Base-by-base conservation (phyloP, 2,329 filamentous ascomycete genomes). In the Sporothrix variecibatus region DNA sequence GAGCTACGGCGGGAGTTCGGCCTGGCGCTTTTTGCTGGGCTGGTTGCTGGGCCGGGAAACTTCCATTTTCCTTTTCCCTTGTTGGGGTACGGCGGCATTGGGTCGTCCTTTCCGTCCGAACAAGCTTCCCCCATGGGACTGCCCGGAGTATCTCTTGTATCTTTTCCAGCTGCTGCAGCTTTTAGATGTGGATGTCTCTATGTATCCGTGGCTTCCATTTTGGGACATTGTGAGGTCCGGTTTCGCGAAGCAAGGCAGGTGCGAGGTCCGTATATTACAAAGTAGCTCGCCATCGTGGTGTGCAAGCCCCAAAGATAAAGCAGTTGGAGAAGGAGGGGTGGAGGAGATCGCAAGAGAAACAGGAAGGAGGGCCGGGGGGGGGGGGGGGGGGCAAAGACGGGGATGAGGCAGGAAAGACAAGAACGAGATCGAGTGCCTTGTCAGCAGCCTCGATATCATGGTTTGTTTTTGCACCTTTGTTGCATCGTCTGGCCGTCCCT, bases 31-130 rank as follows among this genome's bases (percentile, higher is more conserved):
- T 43, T 43, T 43, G 43, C 43, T 49, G 15, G 12, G 15, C 62
- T 51, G 43, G 15, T 20, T 68, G 65, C 65, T 68, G 65, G 43
- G 65, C 43, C 65, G 65, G 65, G 65, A 51, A 67, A 51, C 65
- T 15, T 49, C 17, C 23, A 68, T 51, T 68, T 51, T n/a, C 64
- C 26, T n/a, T 68, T 46, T 46, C 12, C 64, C 40, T 51, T 11
- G 26, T 49, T 31, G 40, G 43, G 65, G n/a, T 8, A 34, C 65
- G 26, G 65, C 65, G 65, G 62, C 38, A 68, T 68, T 68, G 43
- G 65, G 65, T 51, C 43, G 65, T 34, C 7, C 26, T 68, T 68
- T 68, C 65, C 65, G 65, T 51, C 65, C 46, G 65, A 67, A 17
- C 7, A 38, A 68, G 65, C 65, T n/a, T 68, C 26, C 64, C 38